Evolutionary conservation across 768 basidiomycete genomes (phyloP).

Genomic region (Hemileccinum rubropunctum): DNA sequence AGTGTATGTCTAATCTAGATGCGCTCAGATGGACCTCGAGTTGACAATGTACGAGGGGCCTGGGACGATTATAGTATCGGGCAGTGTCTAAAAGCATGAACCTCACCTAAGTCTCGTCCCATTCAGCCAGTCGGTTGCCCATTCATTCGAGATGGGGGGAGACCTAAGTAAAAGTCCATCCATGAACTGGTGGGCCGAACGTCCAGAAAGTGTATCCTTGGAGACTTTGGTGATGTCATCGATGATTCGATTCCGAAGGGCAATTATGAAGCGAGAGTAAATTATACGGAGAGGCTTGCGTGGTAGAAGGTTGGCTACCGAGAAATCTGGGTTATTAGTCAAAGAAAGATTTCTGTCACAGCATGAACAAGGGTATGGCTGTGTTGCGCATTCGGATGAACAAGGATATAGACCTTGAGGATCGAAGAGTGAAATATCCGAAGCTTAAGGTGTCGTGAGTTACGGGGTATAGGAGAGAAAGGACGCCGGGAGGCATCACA

Average conservation of each 20-base stretch:
- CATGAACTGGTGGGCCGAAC: conserved; percentile 48
- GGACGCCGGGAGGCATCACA: neutral
- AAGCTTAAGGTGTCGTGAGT: conserved; percentile 33
- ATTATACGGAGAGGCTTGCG: conserved; percentile 41
- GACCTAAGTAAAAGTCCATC: conserved; percentile 63
- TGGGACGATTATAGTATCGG: conserved; percentile 25
- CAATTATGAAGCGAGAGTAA: conserved; percentile 53
- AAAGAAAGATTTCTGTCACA: conserved; percentile 17
- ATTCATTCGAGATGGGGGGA: conserved; percentile 45
- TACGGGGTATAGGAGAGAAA: neutral
- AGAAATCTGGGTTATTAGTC: conserved; percentile 23
- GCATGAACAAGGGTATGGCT: conserved; percentile 41
- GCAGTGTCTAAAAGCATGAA: conserved; percentile 1
- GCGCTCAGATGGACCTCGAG: conserved; percentile 50
- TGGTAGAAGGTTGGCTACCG: conserved; percentile 42
- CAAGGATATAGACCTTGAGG: conserved; percentile 53
- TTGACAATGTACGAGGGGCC: conserved; percentile 60
- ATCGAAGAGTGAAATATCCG: conserved; percentile 43
- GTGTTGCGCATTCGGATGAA: conserved; percentile 44
- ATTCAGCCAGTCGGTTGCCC: conserved; percentile 66
- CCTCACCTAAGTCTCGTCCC: conserved; percentile 46
- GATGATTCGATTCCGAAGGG: conserved; percentile 51
- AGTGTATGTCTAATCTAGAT: conserved; percentile 61
- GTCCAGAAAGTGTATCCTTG: conserved; percentile 25
- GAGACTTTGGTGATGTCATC: conserved; percentile 52